Percentiles rank a stretch among this genome's conserved stretches.
Conservation (phyloP, 345 rosid genomes). For the Kernera saxatilis region DNA sequence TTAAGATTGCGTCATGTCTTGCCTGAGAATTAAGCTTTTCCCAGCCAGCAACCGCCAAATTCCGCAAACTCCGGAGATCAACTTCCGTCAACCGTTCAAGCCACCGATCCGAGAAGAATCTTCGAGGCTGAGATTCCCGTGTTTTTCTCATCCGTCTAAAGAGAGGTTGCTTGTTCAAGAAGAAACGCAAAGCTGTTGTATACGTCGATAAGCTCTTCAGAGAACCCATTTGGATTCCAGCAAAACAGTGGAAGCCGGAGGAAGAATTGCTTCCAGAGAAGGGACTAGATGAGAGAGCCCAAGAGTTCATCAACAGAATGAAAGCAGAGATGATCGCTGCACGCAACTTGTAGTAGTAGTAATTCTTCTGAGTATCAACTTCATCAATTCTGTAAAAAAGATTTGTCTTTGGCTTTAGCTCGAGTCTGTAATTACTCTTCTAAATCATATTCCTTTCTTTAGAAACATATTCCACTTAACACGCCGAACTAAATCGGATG, state of each 20-base stretch:
- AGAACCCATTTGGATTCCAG: conserved; percentile 30
- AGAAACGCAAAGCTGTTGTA: conserved; percentile 37
- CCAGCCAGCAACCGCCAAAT: conserved; percentile 58
- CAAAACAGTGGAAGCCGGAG: conserved; percentile 25
- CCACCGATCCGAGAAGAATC: neutral
- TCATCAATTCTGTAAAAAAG: neutral
- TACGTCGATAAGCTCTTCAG: conserved; percentile 53
- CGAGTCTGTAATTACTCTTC: neutral
- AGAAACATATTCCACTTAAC: neutral
- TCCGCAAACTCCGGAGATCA: conserved; percentile 36
- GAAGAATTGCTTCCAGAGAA: conserved; percentile 33
- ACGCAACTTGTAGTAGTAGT: conserved; percentile 25
- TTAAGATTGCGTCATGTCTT: conserved; percentile 52
- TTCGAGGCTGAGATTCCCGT: conserved; percentile 4
- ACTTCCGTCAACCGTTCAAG: neutral
- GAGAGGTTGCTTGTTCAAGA: conserved; percentile 27
- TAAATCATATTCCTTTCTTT: neutral
- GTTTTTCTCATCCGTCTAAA: conserved; percentile 37
- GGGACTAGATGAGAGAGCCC: conserved; percentile 75
- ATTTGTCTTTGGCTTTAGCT: neutral
- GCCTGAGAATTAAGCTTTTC: conserved; percentile 43
- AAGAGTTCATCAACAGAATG: conserved; percentile 56
- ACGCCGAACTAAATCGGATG: neutral
- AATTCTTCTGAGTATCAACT: neutral
- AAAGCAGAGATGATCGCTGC: conserved; percentile 53